These are phyloP conservation scores for Linanthus parryae DNA, from an alignment of 148 eudicot species.

Conservation along the genomic window DNA sequence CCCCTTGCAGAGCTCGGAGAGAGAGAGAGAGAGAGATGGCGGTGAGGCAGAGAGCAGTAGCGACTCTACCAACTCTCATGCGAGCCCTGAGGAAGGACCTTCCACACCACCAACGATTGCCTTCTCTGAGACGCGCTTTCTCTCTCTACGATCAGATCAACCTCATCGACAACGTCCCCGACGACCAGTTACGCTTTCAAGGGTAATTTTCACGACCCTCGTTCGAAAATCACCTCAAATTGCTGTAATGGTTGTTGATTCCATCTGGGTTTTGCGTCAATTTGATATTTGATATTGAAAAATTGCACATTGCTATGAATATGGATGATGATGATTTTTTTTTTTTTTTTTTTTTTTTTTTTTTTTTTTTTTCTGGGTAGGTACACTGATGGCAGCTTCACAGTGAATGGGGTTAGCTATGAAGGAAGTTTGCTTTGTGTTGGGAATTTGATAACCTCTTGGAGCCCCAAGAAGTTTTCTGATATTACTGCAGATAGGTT, in stretches of 20 bases:
- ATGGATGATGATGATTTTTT: background rate
- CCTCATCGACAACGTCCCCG: slow-evolving; percentile 81
- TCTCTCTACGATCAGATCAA: slow-evolving; percentile 95
- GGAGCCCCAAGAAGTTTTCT: slow-evolving; percentile 65
- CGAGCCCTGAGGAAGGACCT: slow-evolving; percentile 41
- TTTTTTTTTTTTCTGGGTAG: slow-evolving; percentile 20
- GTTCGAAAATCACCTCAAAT: too few species aligned
- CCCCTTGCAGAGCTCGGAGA: background rate
- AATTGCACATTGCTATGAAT: too few species aligned
- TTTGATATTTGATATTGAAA: too few species aligned
- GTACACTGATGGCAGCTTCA: slow-evolving; percentile 71
- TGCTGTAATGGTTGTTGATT: too few species aligned
- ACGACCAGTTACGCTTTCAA: slow-evolving; percentile 91
- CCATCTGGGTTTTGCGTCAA: too few species aligned
- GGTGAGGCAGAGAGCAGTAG: slow-evolving; percentile 48
- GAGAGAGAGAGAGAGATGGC: slow-evolving; percentile 39
- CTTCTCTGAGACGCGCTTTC: slow-evolving; percentile 84
- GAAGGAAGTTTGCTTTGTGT: slow-evolving; percentile 88
- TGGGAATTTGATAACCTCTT: slow-evolving; percentile 81
- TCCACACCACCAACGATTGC: slow-evolving; percentile 32
- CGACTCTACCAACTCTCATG: slow-evolving; percentile 58
- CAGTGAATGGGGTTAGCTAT: slow-evolving; percentile 65
- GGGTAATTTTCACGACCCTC: slow-evolving; percentile 24
- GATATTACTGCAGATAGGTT: slow-evolving; percentile 76
- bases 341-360: background rate